Evolutionary conservation across 2,329 filamentous ascomycete species (phyloP), one percentile per base, ranked within the genome.

Genomic region (Microsporum ferrugineum): DNA sequence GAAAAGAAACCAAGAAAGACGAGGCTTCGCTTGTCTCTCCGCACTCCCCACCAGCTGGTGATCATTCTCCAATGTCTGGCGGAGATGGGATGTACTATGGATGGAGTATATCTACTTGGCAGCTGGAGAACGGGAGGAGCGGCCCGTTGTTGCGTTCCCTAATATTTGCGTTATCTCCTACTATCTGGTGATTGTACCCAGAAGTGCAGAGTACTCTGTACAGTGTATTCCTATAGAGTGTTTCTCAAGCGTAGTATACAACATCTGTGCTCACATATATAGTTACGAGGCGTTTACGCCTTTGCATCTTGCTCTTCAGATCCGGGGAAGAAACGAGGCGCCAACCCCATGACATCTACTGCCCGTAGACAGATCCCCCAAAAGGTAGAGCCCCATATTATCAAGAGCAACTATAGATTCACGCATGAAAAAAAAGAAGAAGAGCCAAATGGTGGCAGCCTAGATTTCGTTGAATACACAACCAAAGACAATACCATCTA

Each of bases 121-220:
- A 33, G 14, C 49, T 53, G 49, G 49, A 53, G 49, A 34, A 34
- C 49, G 49, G 49, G 49, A 53, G 49, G 49, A 53, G 49, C 49
- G 49, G 49, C 49, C 49, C 49, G 49, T 34, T 34, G 8, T 53
- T 29, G 29, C 49, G 14, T 33, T 53, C 33, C 31, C n/a, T 4
- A 7, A 7, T 43, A 36, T 36, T 10, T 36, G 5, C 34, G 10
- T 36, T 5, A 36, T 36, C 34, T 36, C 34, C 34, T 36, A 36
- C 34, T 36, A 36, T 36, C 34, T 23, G 17, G 17, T 23, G 17
- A 23, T 23, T 23, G 17, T 23, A n/a, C 39, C 39, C 39, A 23
- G 5, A n/a, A n/a, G 39, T 6, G 39, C 5, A 1, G 17, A 43
- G 14, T 43, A 36, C 34, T 36, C 5, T 10, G 34, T 36, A 36